Conservation (phyloP, 1,284 basidiomycete species). For the Melampsora allii-populina region DNA sequence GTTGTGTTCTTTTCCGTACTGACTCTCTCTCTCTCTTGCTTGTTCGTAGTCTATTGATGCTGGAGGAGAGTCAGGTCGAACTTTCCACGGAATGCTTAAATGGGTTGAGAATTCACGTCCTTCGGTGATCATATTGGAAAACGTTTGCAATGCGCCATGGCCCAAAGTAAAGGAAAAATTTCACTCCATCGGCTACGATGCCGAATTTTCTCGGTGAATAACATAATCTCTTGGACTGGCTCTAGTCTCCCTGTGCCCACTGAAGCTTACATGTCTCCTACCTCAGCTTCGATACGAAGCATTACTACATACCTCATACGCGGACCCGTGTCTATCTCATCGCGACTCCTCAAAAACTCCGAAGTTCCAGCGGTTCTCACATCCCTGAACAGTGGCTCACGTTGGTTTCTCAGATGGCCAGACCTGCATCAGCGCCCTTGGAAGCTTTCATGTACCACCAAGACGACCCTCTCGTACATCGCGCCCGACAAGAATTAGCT, state of each 20-base stretch:
- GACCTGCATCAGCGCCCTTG: constrained; percentile 81
- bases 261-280: constrained; percentile 9
- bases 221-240: background rate
- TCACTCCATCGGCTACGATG: constrained; percentile 71
- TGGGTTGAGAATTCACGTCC: constrained; percentile 86
- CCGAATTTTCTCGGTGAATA: constrained; percentile 60
- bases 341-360: constrained; percentile 45
- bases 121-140: constrained; percentile 86
- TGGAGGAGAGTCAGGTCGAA: constrained; percentile 51
- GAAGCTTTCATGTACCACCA: constrained; percentile 87
- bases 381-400: constrained; percentile 71
- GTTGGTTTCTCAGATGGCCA: constrained; percentile 65
- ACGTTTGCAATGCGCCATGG: constrained; percentile 92
- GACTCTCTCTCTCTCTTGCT: background rate
- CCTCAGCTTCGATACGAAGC: constrained; percentile 75
- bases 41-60: constrained; percentile 46
- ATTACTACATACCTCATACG: constrained; percentile 92
- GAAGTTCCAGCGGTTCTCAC: constrained; percentile 57
- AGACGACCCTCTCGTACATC: constrained; percentile 86
- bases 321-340: constrained; percentile 70
- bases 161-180: constrained; percentile 70
- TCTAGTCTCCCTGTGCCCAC: background rate
- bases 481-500: constrained; percentile 76
- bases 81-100: constrained; percentile 68
- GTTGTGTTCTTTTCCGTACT: background rate